These are phyloP conservation scores for Kluyveromyces sp. DNA, from an alignment of 1,139 yeast species.

Conservation along the genomic window DNA sequence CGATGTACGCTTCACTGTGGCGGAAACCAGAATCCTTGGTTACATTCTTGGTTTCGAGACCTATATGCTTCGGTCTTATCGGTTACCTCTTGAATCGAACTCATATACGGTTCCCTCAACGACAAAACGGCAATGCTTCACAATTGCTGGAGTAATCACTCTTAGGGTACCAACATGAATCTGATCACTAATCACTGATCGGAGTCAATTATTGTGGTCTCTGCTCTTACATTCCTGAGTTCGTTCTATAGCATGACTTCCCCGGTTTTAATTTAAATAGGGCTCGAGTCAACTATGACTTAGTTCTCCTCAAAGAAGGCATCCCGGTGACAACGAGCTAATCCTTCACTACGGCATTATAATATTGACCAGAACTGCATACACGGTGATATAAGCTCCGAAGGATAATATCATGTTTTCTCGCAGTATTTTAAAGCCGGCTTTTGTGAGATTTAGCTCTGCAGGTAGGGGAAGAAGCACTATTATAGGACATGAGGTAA, in stretches of 20 bases:
- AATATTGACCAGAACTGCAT: neutral
- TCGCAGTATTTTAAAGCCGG: neutral
- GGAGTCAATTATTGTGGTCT: neutral
- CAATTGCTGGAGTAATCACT: too few species aligned
- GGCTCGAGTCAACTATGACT: neutral
- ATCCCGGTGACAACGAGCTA: too few species aligned
- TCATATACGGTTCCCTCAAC: too few species aligned
- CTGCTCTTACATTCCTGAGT: neutral
- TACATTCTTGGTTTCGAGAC: too few species aligned
- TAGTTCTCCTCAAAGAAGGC: too few species aligned
- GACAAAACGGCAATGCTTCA: too few species aligned
- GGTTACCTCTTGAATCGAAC: too few species aligned
- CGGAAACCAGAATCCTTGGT: too few species aligned
- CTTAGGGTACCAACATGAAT: too few species aligned
- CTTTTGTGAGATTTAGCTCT: neutral
- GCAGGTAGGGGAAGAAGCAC: neutral
- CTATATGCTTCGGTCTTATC: too few species aligned
- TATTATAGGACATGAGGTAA: constrained; percentile 2
- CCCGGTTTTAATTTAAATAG: neutral
- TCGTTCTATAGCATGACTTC: neutral
- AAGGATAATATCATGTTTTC: neutral
- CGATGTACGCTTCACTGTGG: too few species aligned
- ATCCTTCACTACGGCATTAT: neutral
- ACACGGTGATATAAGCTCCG: too few species aligned
- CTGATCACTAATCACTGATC: neutral